These are phyloP conservation scores for Euphorbia pulcherrima DNA, from an alignment of 345 rosid genomes.

Conservation along the genomic window DNA sequence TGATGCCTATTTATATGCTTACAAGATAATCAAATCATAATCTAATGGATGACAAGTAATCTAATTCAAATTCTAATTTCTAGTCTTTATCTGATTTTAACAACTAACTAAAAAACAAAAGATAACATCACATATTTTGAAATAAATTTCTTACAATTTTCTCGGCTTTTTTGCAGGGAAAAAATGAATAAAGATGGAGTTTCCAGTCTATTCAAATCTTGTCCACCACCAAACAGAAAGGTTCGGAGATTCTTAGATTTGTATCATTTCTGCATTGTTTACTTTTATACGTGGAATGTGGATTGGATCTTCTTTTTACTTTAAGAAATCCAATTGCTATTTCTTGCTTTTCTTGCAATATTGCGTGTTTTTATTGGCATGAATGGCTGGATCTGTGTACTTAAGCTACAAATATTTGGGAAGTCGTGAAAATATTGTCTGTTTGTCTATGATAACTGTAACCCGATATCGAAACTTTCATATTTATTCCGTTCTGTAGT, in stretches of 20 bases:
- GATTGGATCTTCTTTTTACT: neutral
- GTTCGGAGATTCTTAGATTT: constrained; percentile 18
- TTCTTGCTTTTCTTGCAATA: neutral
- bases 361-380: neutral
- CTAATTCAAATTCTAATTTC: too few species aligned
- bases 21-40: too few species aligned
- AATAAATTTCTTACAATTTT: too few species aligned
- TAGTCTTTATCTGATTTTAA: too few species aligned
- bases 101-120: too few species aligned
- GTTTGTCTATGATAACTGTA: neutral
- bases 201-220: constrained; percentile 21
- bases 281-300: neutral
- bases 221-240: constrained; percentile 30
- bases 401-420: neutral
- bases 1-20: too few species aligned
- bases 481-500: neutral
- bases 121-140: too few species aligned
- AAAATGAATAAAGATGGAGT: constrained; percentile 21
- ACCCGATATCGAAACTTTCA: neutral
- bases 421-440: too few species aligned
- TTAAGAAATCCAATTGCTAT: neutral
- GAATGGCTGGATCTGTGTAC: neutral
- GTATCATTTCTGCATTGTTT: neutral
- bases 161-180: constrained; percentile 26
- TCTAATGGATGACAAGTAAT: too few species aligned